Evolutionary conservation across 306 rosid genomes (phyloP), one percentile per base, ranked within the genome.

Genomic region (Amphicarpaea edgeworthii): DNA sequence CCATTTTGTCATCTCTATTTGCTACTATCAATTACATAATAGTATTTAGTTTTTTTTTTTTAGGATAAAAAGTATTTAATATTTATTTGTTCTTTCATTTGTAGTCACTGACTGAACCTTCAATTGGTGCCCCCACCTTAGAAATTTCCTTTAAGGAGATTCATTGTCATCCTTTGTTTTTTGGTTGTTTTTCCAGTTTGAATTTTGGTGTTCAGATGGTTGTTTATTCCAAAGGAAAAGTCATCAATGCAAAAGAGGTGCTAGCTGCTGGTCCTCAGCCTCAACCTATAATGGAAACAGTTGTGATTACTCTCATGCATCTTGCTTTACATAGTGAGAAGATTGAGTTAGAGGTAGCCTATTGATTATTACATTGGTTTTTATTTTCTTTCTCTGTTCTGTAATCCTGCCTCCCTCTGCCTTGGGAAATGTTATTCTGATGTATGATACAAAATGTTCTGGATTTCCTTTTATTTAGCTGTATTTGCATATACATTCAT

Each of bases 321-420:
- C 83, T 94, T 75, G 96, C 98, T 75, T 57, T 94, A 28, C 88
- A 90, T 49, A 91, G 98, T 79, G 98, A 91, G 79, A 85, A 86
- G 71, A 86, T 91, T 14, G 98, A 94, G 82, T 16, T 83, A 77
- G 93, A 91, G 97, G 98, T 91, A 53, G 77, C 46, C 26, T 54
- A 10, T 65, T 37, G 32, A 72, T 17, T 69, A 11, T 60, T 53
- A 16, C 12, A 17, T 73, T 68, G 4, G 10, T 37, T 75, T 73
- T 53, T 30, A 43, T 80, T 40, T 67, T 34, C 43, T 20, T 28
- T 70, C 64, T 19, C 8, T 67, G 28, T 45, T 65, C 15, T 17
- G 34, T 34, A 9, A 2, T n/a, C 45, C 3, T 28, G n/a, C n/a
- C 14, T 9, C 34, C 46, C 5, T 2, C 49, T 16, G 7, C 6